Base-by-base conservation (phyloP, 306 rosid genomes). In the Boehmeria nivea region DNA sequence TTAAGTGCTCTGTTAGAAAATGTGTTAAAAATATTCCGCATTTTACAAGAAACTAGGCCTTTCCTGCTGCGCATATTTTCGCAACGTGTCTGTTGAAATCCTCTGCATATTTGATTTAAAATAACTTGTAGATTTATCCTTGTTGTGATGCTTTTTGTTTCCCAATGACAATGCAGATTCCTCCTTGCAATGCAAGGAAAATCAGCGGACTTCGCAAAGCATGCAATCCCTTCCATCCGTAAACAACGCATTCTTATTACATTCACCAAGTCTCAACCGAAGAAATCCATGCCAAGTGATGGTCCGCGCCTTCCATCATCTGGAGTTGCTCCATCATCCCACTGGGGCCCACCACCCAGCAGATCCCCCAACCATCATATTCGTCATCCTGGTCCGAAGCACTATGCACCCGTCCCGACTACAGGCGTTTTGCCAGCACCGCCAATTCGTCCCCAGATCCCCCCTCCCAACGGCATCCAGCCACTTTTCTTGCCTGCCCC, bases 221-320 rank as follows among this genome's bases (percentile, higher is more conserved):
- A 84, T 68, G 96, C 99, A 7, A 80, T 91, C 70, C 84, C 96
- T 40, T 79, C 99, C 14, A 51, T 75, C 16, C 84, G 85, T 12
- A 87, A 83, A 69, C 95, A 81, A 26, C 96, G 99, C 9, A 73
- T 85, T 47, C 79, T 91, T 3, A 72, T 91, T 63, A 91, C 87
- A 27, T 71, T 91, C 57, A 75, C 89, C 9, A 91, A 85, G 76
- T 78, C 80, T 36, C 89, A 56, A 60, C 95, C 94, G 3, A 82
- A 34, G 63, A 87, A 57, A 73, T 69, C 76, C 8, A 44, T 50
- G 13, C 76, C 80, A 45, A 49, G 61, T 49, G 96, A 91, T 60
- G 66, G 76, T 46, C 95, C 66, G 38, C 83, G 81, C 28, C 31
- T 42, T 63, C 58, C 64, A 49, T 64, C 82, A 11, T n/a, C n/a